Conservation (phyloP, 1,139 yeast genomes). For the Candida gigantensis region DNA sequence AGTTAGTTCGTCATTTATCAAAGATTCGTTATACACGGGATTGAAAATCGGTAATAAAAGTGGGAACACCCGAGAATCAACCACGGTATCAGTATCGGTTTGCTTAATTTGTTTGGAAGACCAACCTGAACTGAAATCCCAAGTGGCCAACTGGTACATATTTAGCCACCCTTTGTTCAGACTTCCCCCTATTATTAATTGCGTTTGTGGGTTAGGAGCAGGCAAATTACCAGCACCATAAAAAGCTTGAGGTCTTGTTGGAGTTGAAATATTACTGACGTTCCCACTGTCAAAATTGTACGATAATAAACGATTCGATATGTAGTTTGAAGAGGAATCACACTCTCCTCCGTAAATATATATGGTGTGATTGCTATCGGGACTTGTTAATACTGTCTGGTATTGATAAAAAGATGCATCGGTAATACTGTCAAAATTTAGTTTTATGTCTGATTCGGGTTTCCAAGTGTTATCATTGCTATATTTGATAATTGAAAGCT, state of each 20-base stretch:
- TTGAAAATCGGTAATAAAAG: constrained; percentile 39
- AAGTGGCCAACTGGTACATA: constrained; percentile 49
- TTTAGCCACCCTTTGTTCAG: constrained; percentile 43
- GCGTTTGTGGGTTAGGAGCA: constrained; percentile 43
- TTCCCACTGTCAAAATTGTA: constrained; percentile 21
- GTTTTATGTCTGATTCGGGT: constrained; percentile 10
- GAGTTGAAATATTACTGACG: constrained; percentile 39
- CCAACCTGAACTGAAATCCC: constrained; percentile 50
- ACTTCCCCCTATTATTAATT: constrained; percentile 44
- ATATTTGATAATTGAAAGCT: constrained; percentile 27
- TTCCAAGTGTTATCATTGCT: constrained; percentile 27
- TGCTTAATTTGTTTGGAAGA: constrained; percentile 29
- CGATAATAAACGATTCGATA: constrained; percentile 36
- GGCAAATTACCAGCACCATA: constrained; percentile 42
- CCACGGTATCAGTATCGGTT: constrained; percentile 13
- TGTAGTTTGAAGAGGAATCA: constrained; percentile 15
- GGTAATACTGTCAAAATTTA: constrained; percentile 24
- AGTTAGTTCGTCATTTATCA: constrained; percentile 21
- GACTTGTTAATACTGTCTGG: constrained; percentile 33
- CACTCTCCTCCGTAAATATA: constrained; percentile 46
- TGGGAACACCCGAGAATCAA: constrained; percentile 32
- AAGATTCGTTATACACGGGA: constrained; percentile 21
- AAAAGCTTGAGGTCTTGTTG: constrained; percentile 46
- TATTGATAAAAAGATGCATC: constrained; percentile 34
- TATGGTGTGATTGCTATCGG: constrained; percentile 23